phyloP scores from a whole-genome alignment of 2,329 filamentous ascomycete genomes.

The Trichoderma polysporum region DNA sequence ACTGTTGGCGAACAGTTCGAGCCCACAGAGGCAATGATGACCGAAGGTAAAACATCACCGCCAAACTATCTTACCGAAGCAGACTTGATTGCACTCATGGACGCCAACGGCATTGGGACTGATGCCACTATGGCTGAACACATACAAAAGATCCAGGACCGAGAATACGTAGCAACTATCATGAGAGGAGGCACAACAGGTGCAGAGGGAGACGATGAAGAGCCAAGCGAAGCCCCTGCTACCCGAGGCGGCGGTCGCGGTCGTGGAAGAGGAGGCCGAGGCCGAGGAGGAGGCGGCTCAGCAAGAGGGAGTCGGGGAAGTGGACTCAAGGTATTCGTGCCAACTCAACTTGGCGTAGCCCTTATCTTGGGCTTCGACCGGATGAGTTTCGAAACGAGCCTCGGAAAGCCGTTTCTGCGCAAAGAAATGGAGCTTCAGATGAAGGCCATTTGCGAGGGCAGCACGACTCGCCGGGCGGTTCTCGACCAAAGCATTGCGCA shows the following conservation, averaged over 20 bases:
- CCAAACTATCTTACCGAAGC: slow-evolving; percentile 91
- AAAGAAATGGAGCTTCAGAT: slow-evolving; percentile 98
- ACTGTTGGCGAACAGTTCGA: slow-evolving; percentile 77
- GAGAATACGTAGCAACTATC: slow-evolving; percentile 75
- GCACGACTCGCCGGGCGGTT: slow-evolving; percentile 70
- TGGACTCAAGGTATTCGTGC: slow-evolving; percentile 81
- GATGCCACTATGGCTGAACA: slow-evolving; percentile 99
- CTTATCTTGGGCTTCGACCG: slow-evolving; percentile 92
- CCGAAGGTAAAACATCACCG: slow-evolving; percentile 83
- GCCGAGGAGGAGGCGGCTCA: slow-evolving; percentile 39
- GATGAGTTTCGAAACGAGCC: slow-evolving; percentile 87
- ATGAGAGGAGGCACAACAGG: slow-evolving; percentile 43
- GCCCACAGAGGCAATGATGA: slow-evolving; percentile 84
- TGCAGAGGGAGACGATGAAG: slow-evolving; percentile 43
- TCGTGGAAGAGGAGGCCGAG: slow-evolving; percentile 46
- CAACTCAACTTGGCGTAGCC: slow-evolving; percentile 85
- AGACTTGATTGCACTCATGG: slow-evolving; percentile 94
- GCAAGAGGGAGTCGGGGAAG: slow-evolving; percentile 45
- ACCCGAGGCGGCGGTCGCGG: slow-evolving; percentile 50
- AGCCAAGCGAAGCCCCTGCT: slow-evolving; percentile 38
- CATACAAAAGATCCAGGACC: slow-evolving; percentile 90
- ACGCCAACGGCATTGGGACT: slow-evolving; percentile 96
- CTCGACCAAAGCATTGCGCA: slow-evolving; percentile 80
- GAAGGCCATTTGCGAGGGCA: slow-evolving; percentile 93
- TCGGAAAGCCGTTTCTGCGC: slow-evolving; percentile 92